Conservation (phyloP, 2,329 filamentous ascomycete genomes). For the Xylaria sp. region DNA sequence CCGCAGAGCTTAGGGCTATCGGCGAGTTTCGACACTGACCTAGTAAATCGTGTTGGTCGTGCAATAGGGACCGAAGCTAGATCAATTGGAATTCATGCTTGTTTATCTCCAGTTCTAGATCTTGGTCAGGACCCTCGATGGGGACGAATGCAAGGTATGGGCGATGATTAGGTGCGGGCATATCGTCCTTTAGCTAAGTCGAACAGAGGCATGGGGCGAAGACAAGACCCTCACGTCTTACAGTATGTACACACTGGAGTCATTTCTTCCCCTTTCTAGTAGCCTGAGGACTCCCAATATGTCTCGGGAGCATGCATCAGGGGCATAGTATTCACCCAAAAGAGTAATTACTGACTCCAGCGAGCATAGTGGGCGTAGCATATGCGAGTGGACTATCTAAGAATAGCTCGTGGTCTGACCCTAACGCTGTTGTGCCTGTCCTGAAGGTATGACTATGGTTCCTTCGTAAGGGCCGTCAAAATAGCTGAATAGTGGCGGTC, state of each 20-base stretch:
- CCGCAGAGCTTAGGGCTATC: constrained; percentile 55
- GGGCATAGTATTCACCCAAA: too few species aligned
- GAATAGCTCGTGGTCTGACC: constrained; percentile 54
- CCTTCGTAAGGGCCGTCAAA: background rate
- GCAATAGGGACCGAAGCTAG: constrained; percentile 57
- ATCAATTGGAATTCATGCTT: constrained; percentile 57
- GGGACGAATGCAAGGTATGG: constrained; percentile 55
- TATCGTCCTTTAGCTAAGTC: constrained; percentile 5
- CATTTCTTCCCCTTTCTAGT: too few species aligned
- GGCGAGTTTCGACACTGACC: constrained; percentile 55
- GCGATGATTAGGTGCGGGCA: background rate
- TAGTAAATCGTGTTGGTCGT: constrained; percentile 54
- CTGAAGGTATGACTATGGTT: constrained; percentile 50
- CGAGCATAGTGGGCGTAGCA: constrained; percentile 58
- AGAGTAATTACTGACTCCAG: too few species aligned
- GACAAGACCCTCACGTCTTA: constrained; percentile 56
- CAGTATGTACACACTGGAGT: too few species aligned
- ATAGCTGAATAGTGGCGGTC: background rate
- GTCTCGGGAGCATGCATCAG: too few species aligned
- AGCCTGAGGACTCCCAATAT: too few species aligned
- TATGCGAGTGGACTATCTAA: constrained; percentile 57
- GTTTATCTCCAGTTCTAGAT: constrained; percentile 57
- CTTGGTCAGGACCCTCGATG: constrained; percentile 56
- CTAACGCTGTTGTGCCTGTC: constrained; percentile 56
- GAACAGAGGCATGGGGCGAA: constrained; percentile 57